These are phyloP conservation scores for Saccharomyces cerevisiae DNA, from an alignment of 805 yeast genomes.

Conservation along the genomic window DNA sequence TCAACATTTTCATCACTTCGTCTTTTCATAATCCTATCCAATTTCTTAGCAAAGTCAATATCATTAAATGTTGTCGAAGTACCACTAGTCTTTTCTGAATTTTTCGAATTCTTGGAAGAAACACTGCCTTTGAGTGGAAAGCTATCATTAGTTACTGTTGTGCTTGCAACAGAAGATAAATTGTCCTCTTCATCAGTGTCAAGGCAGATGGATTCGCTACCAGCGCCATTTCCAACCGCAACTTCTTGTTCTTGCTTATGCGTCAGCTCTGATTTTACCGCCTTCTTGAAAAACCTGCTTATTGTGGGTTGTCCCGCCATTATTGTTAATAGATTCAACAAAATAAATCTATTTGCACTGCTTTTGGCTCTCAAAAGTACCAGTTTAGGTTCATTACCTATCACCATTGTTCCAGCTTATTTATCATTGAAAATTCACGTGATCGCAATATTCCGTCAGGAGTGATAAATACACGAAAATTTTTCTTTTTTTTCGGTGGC, in stretches of 20 bases:
- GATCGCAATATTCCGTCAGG: neutral
- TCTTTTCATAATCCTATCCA: constrained; percentile 5
- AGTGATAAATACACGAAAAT: neutral
- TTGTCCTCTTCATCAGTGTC: constrained; percentile 2
- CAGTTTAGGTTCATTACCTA: neutral
- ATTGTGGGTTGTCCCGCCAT: constrained; percentile 27
- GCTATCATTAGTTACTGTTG: neutral
- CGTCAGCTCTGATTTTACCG: constrained; percentile 1
- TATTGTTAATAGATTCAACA: neutral
- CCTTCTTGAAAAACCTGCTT: constrained; percentile 25
- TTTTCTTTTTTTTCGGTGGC: neutral
- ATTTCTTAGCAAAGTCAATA: constrained; percentile 4
- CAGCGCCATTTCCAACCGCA: neutral
- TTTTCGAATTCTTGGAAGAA: neutral
- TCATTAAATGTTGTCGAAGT: neutral
- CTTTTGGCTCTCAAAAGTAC: too few relatives aligned
- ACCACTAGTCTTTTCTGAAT: neutral
- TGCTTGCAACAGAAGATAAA: neutral
- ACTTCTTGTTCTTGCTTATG: neutral
- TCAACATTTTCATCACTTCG: constrained; percentile 3
- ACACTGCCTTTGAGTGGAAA: neutral
- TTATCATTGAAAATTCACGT: neutral
- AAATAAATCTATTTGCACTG: neutral
- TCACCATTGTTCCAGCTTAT: neutral
- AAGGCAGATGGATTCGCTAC: neutral